Percentiles rank a stretch among this genome's conserved stretches.
phyloP scores from a whole-genome alignment of 352 stramenopile genomes.

The Phytophthora podocarpi region DNA sequence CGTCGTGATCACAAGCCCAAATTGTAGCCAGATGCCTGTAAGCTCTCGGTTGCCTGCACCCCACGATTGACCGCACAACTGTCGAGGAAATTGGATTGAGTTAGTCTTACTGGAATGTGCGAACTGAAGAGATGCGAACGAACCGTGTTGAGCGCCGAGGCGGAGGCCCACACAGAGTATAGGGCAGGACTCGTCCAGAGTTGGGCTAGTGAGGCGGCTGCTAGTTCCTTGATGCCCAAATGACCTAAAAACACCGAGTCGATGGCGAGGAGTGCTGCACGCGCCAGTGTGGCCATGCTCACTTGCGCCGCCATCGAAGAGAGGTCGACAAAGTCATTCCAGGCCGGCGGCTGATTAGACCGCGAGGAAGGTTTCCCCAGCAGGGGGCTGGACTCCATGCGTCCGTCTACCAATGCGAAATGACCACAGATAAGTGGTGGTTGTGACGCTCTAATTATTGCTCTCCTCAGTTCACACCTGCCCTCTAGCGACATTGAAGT shows the following conservation, averaged over 20 bases:
- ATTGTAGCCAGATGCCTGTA: conserved; percentile 78
- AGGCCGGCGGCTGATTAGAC: conserved; percentile 34
- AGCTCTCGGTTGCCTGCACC: conserved; percentile 69
- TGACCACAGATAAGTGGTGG: not conserved
- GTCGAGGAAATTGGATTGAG: not conserved
- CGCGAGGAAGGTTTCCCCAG: conserved; percentile 29
- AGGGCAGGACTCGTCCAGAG: conserved; percentile 72
- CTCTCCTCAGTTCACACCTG: no score
- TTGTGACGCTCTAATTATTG: not conserved
- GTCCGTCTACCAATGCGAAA: conserved; percentile 2
- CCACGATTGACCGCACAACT: conserved; percentile 79
- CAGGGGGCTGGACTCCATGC: conserved; percentile 57
- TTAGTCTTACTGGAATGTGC: not conserved
- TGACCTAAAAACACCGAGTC: conserved; percentile 82
- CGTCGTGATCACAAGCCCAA: conserved; percentile 60
- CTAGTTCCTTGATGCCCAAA: conserved; percentile 72
- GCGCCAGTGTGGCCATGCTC: conserved; percentile 63
- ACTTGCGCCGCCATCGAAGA: conserved; percentile 71
- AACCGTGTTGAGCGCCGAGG: conserved; percentile 70
- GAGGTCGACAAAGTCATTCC: conserved; percentile 62
- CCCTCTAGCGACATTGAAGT: conserved; percentile 14
- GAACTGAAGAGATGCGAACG: not conserved
- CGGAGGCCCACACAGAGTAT: conserved; percentile 68
- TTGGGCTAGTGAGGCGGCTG: conserved; percentile 68
- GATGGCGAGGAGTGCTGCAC: conserved; percentile 70